Percentiles rank a stretch among this genome's conserved stretches.
phyloP scores from a whole-genome alignment of 2,329 filamentous ascomycete genomes.

The Aspergillus aculeatus region DNA sequence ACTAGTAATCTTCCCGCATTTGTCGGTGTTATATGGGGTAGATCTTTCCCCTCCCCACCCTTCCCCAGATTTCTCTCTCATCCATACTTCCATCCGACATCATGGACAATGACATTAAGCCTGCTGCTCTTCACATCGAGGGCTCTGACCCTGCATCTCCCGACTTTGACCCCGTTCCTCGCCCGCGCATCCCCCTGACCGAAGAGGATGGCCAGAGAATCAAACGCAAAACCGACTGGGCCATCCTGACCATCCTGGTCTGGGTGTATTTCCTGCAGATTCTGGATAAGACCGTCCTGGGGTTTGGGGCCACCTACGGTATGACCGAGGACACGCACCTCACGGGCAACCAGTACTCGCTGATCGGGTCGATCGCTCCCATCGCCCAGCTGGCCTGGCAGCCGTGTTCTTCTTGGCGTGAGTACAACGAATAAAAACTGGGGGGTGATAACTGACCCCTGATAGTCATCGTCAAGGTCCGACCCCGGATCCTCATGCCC shows the following conservation, averaged over 20 bases:
- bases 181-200: conserved; percentile 28
- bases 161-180: neutral
- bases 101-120: neutral
- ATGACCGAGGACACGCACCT: conserved; percentile 52
- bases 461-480: conserved; percentile 61
- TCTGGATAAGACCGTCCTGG: conserved; percentile 59
- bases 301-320: conserved; percentile 59
- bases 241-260: conserved; percentile 52
- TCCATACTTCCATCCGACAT: neutral
- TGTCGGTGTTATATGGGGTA: neutral
- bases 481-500: conserved; percentile 60
- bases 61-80: neutral
- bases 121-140: neutral
- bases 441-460: neutral
- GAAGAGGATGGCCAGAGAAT: conserved; percentile 53
- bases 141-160: neutral
- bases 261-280: conserved; percentile 52
- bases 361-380: conserved; percentile 57
- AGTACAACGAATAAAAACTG: neutral
- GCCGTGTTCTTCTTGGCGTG: conserved; percentile 54
- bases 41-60: neutral
- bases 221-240: conserved; percentile 60
- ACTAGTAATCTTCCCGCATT: neutral
- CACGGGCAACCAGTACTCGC: conserved; percentile 55
- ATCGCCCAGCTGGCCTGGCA: conserved; percentile 63